Evolutionary conservation across 371 early-diverging fungal genomes (phyloP).

Genomic region (Mucor sp.): DNA sequence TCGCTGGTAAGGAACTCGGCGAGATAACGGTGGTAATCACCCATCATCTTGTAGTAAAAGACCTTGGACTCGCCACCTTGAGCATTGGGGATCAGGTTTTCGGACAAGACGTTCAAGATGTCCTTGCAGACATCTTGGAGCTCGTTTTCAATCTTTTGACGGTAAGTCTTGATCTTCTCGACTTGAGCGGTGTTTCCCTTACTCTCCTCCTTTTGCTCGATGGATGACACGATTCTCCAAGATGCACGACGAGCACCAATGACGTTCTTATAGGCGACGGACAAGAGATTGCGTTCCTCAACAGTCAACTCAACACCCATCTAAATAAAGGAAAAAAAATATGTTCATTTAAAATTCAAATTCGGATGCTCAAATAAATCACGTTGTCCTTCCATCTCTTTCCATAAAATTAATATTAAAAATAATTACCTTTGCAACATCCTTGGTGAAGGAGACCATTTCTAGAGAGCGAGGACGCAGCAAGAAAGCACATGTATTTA

Average conservation of each 20-base stretch:
- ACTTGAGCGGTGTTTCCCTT: constrained; percentile 89
- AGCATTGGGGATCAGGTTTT: constrained; percentile 86
- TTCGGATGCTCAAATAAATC: background rate
- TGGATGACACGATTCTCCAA: constrained; percentile 99
- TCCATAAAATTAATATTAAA: background rate
- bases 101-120: constrained; percentile 90
- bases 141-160: constrained; percentile 92
- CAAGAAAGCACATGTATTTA: background rate
- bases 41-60: constrained; percentile 98
- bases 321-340: constrained; percentile 17
- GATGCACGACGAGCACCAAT: constrained; percentile 99
- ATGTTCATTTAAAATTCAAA: constrained; percentile 1
- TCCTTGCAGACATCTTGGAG: constrained; percentile 95
- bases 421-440: constrained; percentile 58
- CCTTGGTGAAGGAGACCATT: constrained; percentile 96
- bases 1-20: constrained; percentile 96
- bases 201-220: constrained; percentile 97
- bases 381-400: constrained; percentile 2
- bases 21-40: constrained; percentile 96
- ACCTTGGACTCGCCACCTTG: constrained; percentile 95
- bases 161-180: constrained; percentile 88
- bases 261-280: constrained; percentile 99
- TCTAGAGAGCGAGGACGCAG: constrained; percentile 54
- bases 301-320: constrained; percentile 82
- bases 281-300: constrained; percentile 98